Evolutionary conservation across 2,329 filamentous ascomycete species (phyloP).

Genomic region (Pseudogymnoascus sp.): DNA sequence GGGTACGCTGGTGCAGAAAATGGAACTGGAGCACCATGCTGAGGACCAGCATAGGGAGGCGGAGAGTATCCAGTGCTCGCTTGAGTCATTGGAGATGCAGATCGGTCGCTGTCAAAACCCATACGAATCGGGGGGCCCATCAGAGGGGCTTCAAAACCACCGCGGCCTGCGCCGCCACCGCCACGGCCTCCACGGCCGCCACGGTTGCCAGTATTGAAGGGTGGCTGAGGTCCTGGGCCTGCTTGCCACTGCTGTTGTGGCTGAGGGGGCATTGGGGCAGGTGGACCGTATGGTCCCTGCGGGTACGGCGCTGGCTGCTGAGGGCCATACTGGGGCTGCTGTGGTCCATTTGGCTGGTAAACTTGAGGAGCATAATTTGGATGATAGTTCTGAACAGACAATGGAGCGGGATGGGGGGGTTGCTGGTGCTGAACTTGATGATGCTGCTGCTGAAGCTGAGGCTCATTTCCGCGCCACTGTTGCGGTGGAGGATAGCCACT

Average conservation of each 20-base stretch:
- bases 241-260: constrained; percentile 37
- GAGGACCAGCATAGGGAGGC: constrained; percentile 29
- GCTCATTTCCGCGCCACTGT: constrained; percentile 12
- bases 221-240: constrained; percentile 27
- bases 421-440: constrained; percentile 30
- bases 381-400: constrained; percentile 49
- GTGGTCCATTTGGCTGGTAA: constrained; percentile 33
- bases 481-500: constrained; percentile 10
- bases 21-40: constrained; percentile 21
- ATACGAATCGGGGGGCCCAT: constrained; percentile 50
- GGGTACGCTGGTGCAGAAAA: constrained; percentile 19
- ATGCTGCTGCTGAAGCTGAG: constrained; percentile 22
- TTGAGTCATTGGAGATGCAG: constrained; percentile 34
- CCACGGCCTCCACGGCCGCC: constrained; percentile 27
- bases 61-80: constrained; percentile 36
- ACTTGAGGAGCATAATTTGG: constrained; percentile 51
- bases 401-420: constrained; percentile 32
- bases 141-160: constrained; percentile 35
- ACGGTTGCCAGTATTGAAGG: constrained; percentile 29
- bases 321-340: constrained; percentile 32
- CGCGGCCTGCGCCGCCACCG: constrained; percentile 35
- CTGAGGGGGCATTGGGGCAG: constrained; percentile 27
- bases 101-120: constrained; percentile 43
- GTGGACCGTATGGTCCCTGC: constrained; percentile 29
- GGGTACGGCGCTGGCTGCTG: constrained; percentile 26